These are phyloP conservation scores for Syzygium grande DNA, from an alignment of 345 rosid species.

Conservation along the genomic window DNA sequence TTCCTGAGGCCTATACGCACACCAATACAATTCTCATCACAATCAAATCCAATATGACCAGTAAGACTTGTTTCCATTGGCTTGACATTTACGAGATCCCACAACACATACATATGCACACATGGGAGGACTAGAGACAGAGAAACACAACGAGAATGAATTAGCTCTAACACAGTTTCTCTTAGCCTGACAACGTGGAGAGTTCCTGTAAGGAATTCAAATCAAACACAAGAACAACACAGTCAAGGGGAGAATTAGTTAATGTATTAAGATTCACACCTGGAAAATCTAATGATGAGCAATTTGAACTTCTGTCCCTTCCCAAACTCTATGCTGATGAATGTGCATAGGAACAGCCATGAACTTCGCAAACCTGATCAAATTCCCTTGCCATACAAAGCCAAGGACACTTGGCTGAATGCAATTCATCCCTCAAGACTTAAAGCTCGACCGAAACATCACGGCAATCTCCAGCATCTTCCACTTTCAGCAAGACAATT, in stretches of 20 bases:
- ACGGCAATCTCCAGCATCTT: too few species aligned
- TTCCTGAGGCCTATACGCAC: not conserved
- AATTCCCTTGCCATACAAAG: too few species aligned
- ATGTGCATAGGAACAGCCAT: too few species aligned
- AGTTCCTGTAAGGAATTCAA: not conserved
- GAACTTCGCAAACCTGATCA: too few species aligned
- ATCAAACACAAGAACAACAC: not conserved
- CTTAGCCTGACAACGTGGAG: not conserved
- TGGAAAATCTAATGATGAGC: too few species aligned
- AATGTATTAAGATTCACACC: not conserved
- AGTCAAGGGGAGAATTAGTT: not conserved
- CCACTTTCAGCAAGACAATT: too few species aligned
- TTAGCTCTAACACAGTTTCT: not conserved
- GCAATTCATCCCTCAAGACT: too few species aligned
- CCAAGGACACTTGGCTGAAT: too few species aligned
- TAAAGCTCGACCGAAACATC: too few species aligned
- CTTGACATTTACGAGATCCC: not conserved
- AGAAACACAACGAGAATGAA: not conserved
- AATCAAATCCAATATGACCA: not conserved
- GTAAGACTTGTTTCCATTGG: too few species aligned
- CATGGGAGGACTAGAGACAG: accelerated
- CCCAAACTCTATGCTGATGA: too few species aligned
- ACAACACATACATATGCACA: not conserved
- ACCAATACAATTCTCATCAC: not conserved
- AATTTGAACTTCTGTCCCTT: too few species aligned